A percentile compares a stretch with the other conserved stretches of the same genome.
phyloP scores from a whole-genome alignment of 2,329 filamentous ascomycete species.

The Clonostachys byssicola region DNA sequence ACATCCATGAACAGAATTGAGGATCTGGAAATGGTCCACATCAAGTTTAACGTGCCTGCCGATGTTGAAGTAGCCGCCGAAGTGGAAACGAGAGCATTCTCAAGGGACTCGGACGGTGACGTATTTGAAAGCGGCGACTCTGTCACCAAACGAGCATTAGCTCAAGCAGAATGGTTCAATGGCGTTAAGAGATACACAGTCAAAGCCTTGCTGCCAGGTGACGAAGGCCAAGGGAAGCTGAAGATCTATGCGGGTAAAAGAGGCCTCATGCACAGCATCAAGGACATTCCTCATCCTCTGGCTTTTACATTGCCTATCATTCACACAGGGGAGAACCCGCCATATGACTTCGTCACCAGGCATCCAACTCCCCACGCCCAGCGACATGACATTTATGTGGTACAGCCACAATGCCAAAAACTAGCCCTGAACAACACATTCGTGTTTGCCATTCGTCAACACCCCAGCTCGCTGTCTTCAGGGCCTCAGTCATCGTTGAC shows the following conservation, averaged over 20 bases:
- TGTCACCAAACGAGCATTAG: conserved; percentile 78
- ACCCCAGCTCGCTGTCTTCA: conserved; percentile 57
- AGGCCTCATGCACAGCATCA: conserved; percentile 95
- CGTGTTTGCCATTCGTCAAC: conserved; percentile 92
- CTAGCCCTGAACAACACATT: conserved; percentile 96
- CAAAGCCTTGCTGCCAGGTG: conserved; percentile 86
- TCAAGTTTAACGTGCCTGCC: conserved; percentile 81
- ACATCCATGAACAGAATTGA: conserved; percentile 83
- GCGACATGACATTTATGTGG: conserved; percentile 92
- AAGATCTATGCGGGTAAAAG: conserved; percentile 93
- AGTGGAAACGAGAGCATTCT: conserved; percentile 79
- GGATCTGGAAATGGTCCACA: conserved; percentile 87
- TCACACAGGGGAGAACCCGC: conserved; percentile 87
- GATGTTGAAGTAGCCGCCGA: conserved; percentile 93
- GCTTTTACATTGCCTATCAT: conserved; percentile 87
- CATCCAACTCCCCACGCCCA: conserved; percentile 98
- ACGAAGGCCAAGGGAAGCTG: conserved; percentile 82
- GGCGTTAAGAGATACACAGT: conserved; percentile 89
- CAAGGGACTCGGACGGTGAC: conserved; percentile 83
- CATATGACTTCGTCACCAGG: conserved; percentile 87
- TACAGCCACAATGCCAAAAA: conserved; percentile 87
- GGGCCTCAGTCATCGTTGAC: conserved; percentile 29
- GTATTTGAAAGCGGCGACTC: conserved; percentile 88
- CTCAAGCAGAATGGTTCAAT: conserved; percentile 87
- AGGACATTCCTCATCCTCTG: conserved; percentile 89